Evolutionary conservation across 768 basidiomycete genomes (phyloP).

Genomic region (Boletellus ananas): DNA sequence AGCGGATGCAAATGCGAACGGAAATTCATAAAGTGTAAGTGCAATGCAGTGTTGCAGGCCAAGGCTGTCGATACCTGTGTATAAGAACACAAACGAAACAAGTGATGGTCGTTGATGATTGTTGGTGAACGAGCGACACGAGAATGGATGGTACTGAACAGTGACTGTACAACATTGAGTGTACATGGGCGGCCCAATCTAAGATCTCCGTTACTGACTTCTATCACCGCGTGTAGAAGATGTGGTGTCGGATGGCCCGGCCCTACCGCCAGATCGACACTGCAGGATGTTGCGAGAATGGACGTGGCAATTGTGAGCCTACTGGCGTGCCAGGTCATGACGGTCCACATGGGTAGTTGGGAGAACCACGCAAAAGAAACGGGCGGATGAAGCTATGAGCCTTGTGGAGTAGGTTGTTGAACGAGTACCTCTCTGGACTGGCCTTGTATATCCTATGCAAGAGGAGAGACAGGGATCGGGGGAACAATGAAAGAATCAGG

Average conservation of each 20-base stretch:
- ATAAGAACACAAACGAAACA: slow-evolving; percentile 21
- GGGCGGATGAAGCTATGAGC: slow-evolving; percentile 37
- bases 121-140: slow-evolving; percentile 14
- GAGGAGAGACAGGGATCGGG: neutral
- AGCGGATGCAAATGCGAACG: slow-evolving; percentile 15
- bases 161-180: slow-evolving; percentile 22
- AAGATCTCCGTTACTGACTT: slow-evolving; percentile 11
- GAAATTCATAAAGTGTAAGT: slow-evolving; percentile 11
- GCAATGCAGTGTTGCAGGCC: slow-evolving; percentile 4
- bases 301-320: slow-evolving; percentile 1
- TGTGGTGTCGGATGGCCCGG: slow-evolving; percentile 2
- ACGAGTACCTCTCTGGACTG: slow-evolving; percentile 59
- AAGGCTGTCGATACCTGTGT: slow-evolving; percentile 13
- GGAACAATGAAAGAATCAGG: neutral
- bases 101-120: slow-evolving; percentile 22
- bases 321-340: slow-evolving; percentile 8
- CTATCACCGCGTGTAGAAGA: slow-evolving; percentile 8
- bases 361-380: slow-evolving; percentile 1
- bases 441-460: slow-evolving; percentile 56
- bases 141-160: slow-evolving; percentile 16
- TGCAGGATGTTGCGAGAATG: slow-evolving; percentile 7
- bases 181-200: slow-evolving; percentile 17
- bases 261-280: slow-evolving; percentile 9
- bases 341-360: slow-evolving; percentile 6
- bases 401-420: slow-evolving; percentile 73